Conservation (phyloP, 192 early-diverging fungal genomes). For the Coemansia sp. region DNA sequence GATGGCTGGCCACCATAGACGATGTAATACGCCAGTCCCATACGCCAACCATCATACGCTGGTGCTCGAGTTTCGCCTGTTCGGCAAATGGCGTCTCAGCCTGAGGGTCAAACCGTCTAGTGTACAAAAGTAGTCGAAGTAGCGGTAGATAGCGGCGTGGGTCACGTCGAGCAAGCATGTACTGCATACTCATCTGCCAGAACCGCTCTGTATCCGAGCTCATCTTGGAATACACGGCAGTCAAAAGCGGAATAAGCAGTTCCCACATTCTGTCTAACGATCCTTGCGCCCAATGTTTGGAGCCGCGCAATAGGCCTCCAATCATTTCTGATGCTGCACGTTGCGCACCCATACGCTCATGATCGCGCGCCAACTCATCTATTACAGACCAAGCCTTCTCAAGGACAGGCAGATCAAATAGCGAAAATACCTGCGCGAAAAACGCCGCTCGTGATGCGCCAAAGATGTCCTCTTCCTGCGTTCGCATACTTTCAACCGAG, state of each 20-base stretch:
- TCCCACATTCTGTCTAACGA: slow-evolving; percentile 62
- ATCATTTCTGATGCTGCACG: slow-evolving; percentile 78
- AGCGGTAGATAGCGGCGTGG: slow-evolving; percentile 78
- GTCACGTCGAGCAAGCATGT: slow-evolving; percentile 65
- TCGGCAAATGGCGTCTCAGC: slow-evolving; percentile 84
- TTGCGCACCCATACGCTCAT: slow-evolving; percentile 74
- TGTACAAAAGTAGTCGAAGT: slow-evolving; percentile 63
- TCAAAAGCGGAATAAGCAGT: slow-evolving; percentile 65
- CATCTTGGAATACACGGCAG: slow-evolving; percentile 59
- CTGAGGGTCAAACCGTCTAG: slow-evolving; percentile 64
- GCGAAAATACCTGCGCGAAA: slow-evolving; percentile 68
- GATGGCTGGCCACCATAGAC: slow-evolving; percentile 28
- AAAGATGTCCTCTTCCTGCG: slow-evolving; percentile 67
- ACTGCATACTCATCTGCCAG: slow-evolving; percentile 75
- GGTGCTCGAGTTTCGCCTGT: slow-evolving; percentile 73
- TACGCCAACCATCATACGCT: slow-evolving; percentile 59
- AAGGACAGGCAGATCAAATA: slow-evolving; percentile 65
- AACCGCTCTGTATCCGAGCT: slow-evolving; percentile 73
- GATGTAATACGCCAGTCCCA: slow-evolving; percentile 74
- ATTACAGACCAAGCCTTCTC: slow-evolving; percentile 59
- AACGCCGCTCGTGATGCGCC: slow-evolving; percentile 60
- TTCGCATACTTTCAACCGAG: slow-evolving; percentile 65
- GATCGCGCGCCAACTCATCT: slow-evolving; percentile 49
- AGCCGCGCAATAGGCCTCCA: slow-evolving; percentile 79
- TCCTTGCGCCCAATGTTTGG: slow-evolving; percentile 76